Evolutionary conservation across 108 stramenopile genomes (phyloP), one percentile per base, ranked within the genome.

Genomic region (Skeletonema grethae): DNA sequence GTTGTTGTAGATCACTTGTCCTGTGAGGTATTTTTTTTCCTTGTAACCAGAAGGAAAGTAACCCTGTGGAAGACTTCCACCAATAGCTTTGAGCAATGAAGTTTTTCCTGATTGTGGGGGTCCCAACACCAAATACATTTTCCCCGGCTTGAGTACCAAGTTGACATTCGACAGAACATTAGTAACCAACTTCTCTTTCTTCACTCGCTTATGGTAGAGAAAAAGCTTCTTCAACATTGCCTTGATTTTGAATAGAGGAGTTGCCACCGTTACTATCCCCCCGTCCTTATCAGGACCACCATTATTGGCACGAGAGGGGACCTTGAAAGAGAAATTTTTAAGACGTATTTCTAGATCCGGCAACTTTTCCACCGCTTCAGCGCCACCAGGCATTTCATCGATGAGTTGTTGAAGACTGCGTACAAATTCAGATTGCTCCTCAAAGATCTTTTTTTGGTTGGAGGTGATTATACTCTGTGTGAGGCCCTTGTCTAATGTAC

Each of bases 111-210:
- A 55, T 24, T 65, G 65, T 13, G 79, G 79, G 2, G 79, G 79
- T 4, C 79, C 79, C 25, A 84, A 35, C 16, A 84, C 67, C 4
- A 84, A 59, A 69, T 84, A 84, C 75, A 80, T 84, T n/a, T 77
- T 73, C 43, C 72, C 59, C 4, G 84, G 78, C 61, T 73, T 25
- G 1, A 84, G 61, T 50, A 62, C 58, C 31, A 84, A 59, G 55
- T 77, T 78, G 20, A 84, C 58, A 43, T 73, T 43, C 20, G 70
- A 53, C 16, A 84, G 59, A 8, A 84, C 69, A 36, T 50, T 31
- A 25, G 60, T 62, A 7, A 53, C 70, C 41, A 46, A 15, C 11
- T 36, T 29, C 50, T 59, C 43, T 45, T 67, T 68, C 41, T 60
- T 59, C 20, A 43, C 34, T 67, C 39, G 55, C 6, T 20, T 45